Base-by-base conservation (phyloP, 140 eudicot genomes). In the Erigeron philadelphicus region DNA sequence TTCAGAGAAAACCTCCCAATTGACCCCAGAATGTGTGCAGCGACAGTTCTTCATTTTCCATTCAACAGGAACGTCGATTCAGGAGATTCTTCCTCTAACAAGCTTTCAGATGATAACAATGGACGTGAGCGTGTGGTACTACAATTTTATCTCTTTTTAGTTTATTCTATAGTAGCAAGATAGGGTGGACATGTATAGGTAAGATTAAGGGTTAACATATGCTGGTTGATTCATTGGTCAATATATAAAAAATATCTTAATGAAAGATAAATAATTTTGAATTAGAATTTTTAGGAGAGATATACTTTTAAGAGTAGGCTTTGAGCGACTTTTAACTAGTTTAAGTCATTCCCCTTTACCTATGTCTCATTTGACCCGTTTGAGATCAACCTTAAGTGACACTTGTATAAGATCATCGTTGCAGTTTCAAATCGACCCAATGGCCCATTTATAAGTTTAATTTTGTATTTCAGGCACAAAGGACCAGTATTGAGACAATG, bases 1-100 rank as follows among this genome's bases (percentile, higher is more conserved):
- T 93, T 89, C 72, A 83, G 98, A 82, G 96, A 86, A 42, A 86
- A 87, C 70, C 68, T 89, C 61, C 90, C 90, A 0, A 64, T 93
- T 76, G 96, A 93, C 71, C 95, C 96, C 17, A 89, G 81, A 79
- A 58, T 87, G 41, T 89, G 96, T 79, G 86, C 84, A 67, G 65
- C 70, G 47, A 89, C 98, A 11, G 86, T 89, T 45, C 82, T 93
- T 61, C 73, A 81, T 83, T 93, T 89, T 68, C 98, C 98, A 17
- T 81, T 86, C 75, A 63, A 75, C 73, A 83, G 93, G 76, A 72
- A 38, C 21, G 61, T 61, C 18, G 43, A 66, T 49, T 81, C 72
- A 48, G 80, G 60, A 76, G 55, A 73, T 77, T 31, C 54, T 45
- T 70, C 46, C n/a, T 47, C 64, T 9, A 17, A 72, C 44, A 72